phyloP scores from a whole-genome alignment of 192 early-diverging fungal species.

The Coemansia sp. region DNA sequence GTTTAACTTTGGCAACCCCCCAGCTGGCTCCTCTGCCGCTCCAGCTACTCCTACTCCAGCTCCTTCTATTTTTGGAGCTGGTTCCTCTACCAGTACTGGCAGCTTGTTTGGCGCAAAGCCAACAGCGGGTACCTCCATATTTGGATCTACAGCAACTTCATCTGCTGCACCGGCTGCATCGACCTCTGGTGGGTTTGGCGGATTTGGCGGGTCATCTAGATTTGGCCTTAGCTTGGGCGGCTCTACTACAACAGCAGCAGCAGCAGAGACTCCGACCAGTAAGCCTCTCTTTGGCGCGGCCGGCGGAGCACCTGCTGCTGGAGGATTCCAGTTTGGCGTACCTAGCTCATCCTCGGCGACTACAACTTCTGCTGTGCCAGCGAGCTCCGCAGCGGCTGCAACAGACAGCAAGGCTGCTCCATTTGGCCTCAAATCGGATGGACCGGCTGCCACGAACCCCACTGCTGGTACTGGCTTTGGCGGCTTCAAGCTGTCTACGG shows the following conservation, averaged over 20 bases:
- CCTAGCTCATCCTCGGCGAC: slow-evolving; percentile 13
- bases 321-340: slow-evolving; percentile 35
- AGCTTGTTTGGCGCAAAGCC: slow-evolving; percentile 20
- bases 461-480: slow-evolving; percentile 50
- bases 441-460: slow-evolving; percentile 43
- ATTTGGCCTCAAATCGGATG: slow-evolving; percentile 26
- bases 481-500: slow-evolving; percentile 46
- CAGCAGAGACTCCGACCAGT: slow-evolving; percentile 29
- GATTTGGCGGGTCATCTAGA: slow-evolving; percentile 20
- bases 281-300: slow-evolving; percentile 32
- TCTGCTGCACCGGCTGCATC: slow-evolving; percentile 22
- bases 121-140: neutral
- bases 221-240: slow-evolving; percentile 32
- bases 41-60: slow-evolving; percentile 5
- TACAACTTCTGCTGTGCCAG: neutral
- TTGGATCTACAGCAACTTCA: slow-evolving; percentile 12
- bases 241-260: slow-evolving; percentile 14
- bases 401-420: neutral
- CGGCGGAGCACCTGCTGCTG: slow-evolving; percentile 33
- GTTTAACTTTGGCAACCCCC: slow-evolving; percentile 15
- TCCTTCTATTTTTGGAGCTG: neutral
- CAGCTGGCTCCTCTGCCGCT: neutral
- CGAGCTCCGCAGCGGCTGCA: neutral
- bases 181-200: neutral
- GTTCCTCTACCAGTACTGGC: neutral